Percentiles rank a stretch among this genome's conserved stretches.
Evolutionary conservation across 2,329 filamentous ascomycete species (phyloP).

Genomic region (Cladophialophora bantiana): DNA sequence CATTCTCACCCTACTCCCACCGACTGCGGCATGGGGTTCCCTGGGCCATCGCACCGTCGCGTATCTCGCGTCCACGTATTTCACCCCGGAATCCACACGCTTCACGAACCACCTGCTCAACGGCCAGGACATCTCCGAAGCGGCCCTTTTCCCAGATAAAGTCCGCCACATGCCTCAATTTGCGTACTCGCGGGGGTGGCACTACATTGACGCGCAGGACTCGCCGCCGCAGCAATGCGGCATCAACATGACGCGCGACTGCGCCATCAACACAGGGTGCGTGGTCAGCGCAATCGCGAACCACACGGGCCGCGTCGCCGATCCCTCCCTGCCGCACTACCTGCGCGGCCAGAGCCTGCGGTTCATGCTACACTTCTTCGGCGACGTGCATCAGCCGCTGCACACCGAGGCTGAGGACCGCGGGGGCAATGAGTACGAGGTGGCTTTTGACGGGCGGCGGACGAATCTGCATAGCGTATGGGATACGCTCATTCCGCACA

Average conservation of each 20-base stretch:
- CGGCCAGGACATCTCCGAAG: conserved; percentile 41
- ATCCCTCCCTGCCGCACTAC: conserved; percentile 45
- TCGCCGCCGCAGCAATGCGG: conserved; percentile 36
- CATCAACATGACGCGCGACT: conserved; percentile 55
- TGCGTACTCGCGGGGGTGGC: conserved; percentile 38
- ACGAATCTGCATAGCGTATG: conserved; percentile 76
- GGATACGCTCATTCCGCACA: conserved; percentile 60
- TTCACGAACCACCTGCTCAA: conserved; percentile 37
- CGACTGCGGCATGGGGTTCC: conserved; percentile 54
- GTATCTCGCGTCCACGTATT: conserved; percentile 54
- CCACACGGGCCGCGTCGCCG: conserved; percentile 51
- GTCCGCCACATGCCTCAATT: conserved; percentile 39
- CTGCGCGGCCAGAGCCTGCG: conserved; percentile 51
- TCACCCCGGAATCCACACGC: conserved; percentile 29
- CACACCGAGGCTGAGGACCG: conserved; percentile 65
- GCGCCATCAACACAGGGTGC: conserved; percentile 52
- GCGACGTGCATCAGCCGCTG: conserved; percentile 78
- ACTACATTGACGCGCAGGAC: conserved; percentile 41
- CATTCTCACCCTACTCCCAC: conserved; percentile 10
- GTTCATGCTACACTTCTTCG: conserved; percentile 64
- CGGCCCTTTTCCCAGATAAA: conserved; percentile 41
- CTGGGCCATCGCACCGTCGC: conserved; percentile 63
- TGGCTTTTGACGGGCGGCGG: conserved; percentile 64
- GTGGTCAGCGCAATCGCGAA: conserved; percentile 62
- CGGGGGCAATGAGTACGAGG: conserved; percentile 73